Base-by-base conservation (phyloP, 176 grass and related monocot species). In the Ensete glaucum region DNA sequence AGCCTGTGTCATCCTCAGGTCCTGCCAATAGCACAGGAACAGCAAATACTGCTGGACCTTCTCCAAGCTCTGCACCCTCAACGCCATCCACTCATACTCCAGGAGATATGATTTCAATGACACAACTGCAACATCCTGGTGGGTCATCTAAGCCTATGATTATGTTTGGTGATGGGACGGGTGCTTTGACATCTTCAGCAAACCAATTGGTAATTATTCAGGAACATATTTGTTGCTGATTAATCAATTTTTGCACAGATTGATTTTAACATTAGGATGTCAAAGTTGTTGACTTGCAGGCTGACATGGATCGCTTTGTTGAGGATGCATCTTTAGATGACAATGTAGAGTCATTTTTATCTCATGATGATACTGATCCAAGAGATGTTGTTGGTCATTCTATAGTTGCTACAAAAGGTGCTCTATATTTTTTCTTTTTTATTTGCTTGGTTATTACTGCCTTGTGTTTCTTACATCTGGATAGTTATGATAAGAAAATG, bases 341-440 rank as follows among this genome's bases (percentile, higher is more conserved):
- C 73, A 99, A 99, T 77, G 96, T 99, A 27, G 96, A 99, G 78
- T 99, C 96, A 67, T 99, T 95, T 89, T 77, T 99, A 87, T 99
- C 96, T 67, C 96, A 91, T 69, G 96, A 99, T 89, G 96, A 99
- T 52, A 84, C 89, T 59, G 96, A 99, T 85, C 91, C 91, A 65
- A 99, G 96, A 82, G 96, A 99, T 56, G 70, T 74, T 26, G 56
- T 91, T 82, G 96, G 91, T 22, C 88, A 91, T 62, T 81, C 80
- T 71, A 91, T 95, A 91, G 96, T 95, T 91, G 88, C 85, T 9
- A 76, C 86, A 70, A 99, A 99, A 89, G 96, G 96, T 99, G 69
- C 53, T 67, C 5, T 43, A 43, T 43, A 43, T 27, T 10, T 17
- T 25, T 25, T 25, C 3, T 29, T 29, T 72, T 10, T 25, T 15